Evolutionary conservation across 352 stramenopile genomes (phyloP).

Genomic region (Phytopythium mirpurense): DNA sequence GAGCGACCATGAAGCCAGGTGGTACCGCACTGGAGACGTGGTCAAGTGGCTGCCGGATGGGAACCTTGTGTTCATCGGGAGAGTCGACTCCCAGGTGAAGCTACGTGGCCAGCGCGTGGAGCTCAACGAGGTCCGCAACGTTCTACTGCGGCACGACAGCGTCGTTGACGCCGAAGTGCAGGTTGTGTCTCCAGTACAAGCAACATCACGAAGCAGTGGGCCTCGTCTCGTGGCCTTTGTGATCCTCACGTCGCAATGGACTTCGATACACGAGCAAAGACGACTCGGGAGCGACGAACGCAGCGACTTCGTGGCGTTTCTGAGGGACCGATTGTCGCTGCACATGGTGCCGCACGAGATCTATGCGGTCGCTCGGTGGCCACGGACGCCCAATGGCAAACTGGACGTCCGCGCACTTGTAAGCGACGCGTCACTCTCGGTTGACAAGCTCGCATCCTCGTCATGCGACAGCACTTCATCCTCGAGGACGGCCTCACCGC

Average conservation of each 20-base stretch:
- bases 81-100: conserved; percentile 77
- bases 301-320: conserved; percentile 16
- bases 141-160: conserved; percentile 27
- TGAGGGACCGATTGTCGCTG: conserved; percentile 28
- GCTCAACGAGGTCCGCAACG: conserved; percentile 69
- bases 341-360: conserved; percentile 71
- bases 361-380: conserved; percentile 33
- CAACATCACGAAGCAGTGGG: conserved; percentile 5
- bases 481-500: neutral
- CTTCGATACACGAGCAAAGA: neutral
- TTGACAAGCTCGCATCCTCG: neutral
- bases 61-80: conserved; percentile 57
- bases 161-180: conserved; percentile 49
- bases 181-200: conserved; percentile 1
- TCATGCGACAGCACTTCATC: neutral
- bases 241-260: conserved; percentile 15
- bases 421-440: neutral
- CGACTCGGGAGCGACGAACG: conserved; percentile 4
- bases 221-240: conserved; percentile 45
- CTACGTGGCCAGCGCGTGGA: conserved; percentile 79
- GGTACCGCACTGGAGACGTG: conserved; percentile 70
- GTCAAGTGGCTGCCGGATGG: conserved; percentile 49
- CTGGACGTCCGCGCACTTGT: conserved; percentile 44
- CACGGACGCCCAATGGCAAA: conserved; percentile 71
- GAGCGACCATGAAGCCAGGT: conserved; percentile 7